A percentile compares a stretch with the other conserved stretches of the same genome.
Evolutionary conservation across 768 basidiomycete species (phyloP).

Genomic region (Serpula lacrymans): DNA sequence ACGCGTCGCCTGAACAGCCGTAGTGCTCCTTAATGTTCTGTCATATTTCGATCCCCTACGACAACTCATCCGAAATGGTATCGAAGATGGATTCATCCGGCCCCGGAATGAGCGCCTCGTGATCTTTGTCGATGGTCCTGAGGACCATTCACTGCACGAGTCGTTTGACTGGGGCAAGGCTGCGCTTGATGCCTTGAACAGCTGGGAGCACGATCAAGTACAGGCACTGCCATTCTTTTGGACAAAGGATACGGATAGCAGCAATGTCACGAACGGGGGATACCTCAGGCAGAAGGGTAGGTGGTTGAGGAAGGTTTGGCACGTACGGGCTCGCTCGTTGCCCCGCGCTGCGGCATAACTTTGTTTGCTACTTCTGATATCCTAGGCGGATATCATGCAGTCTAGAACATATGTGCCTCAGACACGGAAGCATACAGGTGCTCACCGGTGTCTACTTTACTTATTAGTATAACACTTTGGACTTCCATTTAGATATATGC

Average conservation of each 20-base stretch:
- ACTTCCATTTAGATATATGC: too few relatives aligned
- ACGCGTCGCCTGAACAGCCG: constrained; percentile 45
- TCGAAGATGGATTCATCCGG: constrained; percentile 73
- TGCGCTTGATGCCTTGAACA: constrained; percentile 57
- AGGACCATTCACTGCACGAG: constrained; percentile 47
- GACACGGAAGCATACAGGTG: too few relatives aligned
- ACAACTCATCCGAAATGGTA: constrained; percentile 61
- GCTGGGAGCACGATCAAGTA: constrained; percentile 46
- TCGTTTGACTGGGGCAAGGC: constrained; percentile 78
- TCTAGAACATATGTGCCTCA: too few relatives aligned
- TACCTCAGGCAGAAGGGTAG: constrained; percentile 14
- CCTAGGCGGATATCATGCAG: too few relatives aligned
- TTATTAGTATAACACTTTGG: too few relatives aligned
- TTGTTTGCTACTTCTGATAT: too few relatives aligned
- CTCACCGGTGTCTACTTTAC: too few relatives aligned
- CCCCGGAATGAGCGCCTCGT: constrained; percentile 59
- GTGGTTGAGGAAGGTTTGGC: constrained; percentile 32
- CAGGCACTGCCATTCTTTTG: constrained; percentile 44
- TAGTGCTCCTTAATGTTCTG: constrained; percentile 83
- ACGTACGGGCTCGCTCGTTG: constrained; percentile 24
- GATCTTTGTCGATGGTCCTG: constrained; percentile 73
- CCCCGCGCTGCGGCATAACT: too few relatives aligned
- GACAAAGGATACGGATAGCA: constrained; percentile 38
- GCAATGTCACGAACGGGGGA: constrained; percentile 15
- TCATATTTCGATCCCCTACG: constrained; percentile 84